A percentile compares a stretch with the other conserved stretches of the same genome.
Evolutionary conservation across 1,284 basidiomycete species (phyloP).

Genomic region (Ceratobasidium sp.): DNA sequence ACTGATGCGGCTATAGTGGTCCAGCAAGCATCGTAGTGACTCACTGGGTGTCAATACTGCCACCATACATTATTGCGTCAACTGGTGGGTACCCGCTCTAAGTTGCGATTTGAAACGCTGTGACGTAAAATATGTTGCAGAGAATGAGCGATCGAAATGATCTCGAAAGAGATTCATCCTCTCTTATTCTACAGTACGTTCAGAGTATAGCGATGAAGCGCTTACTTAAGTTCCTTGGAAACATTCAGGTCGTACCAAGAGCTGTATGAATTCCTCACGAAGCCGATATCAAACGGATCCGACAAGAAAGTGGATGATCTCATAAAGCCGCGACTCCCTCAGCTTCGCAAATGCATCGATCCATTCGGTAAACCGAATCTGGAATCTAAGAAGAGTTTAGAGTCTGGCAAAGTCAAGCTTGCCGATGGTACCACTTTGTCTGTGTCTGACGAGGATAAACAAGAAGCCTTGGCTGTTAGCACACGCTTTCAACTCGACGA

Average conservation of each 20-base stretch:
- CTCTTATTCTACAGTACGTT: constrained; percentile 28
- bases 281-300: neutral
- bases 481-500: constrained; percentile 79
- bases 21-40: neutral
- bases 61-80: neutral
- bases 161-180: constrained; percentile 21
- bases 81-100: neutral
- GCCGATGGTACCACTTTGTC: constrained; percentile 71
- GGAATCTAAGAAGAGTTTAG: constrained; percentile 73
- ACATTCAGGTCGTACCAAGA: constrained; percentile 32
- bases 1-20: neutral
- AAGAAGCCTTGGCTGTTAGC: constrained; percentile 77
- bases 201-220: neutral
- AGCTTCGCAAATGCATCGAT: constrained; percentile 67
- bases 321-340: constrained; percentile 68
- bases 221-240: neutral
- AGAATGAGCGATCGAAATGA: constrained; percentile 25
- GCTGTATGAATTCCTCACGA: constrained; percentile 29
- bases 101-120: neutral
- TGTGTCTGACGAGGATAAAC: constrained; percentile 76
- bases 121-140: neutral
- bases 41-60: neutral
- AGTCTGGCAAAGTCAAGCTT: constrained; percentile 74
- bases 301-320: constrained; percentile 27
- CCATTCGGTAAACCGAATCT: constrained; percentile 77